phyloP scores from a whole-genome alignment of 768 basidiomycete genomes.

The Mycena maculata region DNA sequence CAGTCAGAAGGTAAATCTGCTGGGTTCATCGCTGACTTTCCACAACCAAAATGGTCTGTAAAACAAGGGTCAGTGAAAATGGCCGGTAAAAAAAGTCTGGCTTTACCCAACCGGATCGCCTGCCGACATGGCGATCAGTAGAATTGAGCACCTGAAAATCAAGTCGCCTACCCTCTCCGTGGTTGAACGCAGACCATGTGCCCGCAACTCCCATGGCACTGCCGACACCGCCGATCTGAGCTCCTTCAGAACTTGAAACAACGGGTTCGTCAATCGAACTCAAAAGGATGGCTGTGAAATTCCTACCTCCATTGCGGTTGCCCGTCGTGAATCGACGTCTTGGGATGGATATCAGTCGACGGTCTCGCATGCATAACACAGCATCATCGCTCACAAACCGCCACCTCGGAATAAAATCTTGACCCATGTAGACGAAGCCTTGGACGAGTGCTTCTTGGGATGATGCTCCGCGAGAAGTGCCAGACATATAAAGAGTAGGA shows the following conservation, averaged over 20 bases:
- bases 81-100: background rate
- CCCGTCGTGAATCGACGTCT: conserved; percentile 67
- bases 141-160: background rate
- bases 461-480: conserved; percentile 54
- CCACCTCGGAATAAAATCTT: conserved; percentile 62
- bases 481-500: conserved; percentile 61
- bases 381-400: conserved; percentile 63
- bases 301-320: conserved; percentile 70
- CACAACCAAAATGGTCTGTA: conserved; percentile 23
- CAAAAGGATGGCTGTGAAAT: background rate
- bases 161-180: conserved; percentile 59
- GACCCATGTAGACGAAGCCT: conserved; percentile 62
- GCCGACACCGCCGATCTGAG: conserved; percentile 73
- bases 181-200: conserved; percentile 72
- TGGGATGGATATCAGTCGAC: conserved; percentile 27
- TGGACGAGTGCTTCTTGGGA: conserved; percentile 58
- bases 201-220: conserved; percentile 78
- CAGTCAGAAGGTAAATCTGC: background rate
- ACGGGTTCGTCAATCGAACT: background rate
- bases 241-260: conserved; percentile 66
- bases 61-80: background rate
- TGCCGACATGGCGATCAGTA: conserved; percentile 26
- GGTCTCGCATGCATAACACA: background rate
- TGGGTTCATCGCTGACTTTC: conserved; percentile 11
- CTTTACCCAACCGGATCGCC: conserved; percentile 74